Conservation (phyloP, 1,284 basidiomycete genomes). For the Schizophyllum commune region DNA sequence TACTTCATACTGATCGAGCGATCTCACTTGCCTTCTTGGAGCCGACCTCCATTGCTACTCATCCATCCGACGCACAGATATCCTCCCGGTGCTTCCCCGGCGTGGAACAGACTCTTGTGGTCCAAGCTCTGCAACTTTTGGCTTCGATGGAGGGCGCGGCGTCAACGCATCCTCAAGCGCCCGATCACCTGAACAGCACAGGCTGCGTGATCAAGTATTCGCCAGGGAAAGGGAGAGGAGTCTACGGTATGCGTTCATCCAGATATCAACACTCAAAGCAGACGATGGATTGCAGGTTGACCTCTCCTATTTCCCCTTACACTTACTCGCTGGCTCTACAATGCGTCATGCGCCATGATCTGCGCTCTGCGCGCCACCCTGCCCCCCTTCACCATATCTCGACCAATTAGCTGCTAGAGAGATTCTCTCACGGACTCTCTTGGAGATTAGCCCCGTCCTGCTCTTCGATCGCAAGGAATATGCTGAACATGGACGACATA, state of each 20-base stretch:
- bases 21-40: too few species aligned
- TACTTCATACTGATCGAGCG: too few species aligned
- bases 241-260: constrained; percentile 42
- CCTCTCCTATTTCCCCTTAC: neutral
- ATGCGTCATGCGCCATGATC: neutral
- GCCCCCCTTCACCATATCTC: neutral
- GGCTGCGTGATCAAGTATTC: constrained; percentile 28
- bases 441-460: constrained; percentile 87
- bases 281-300: constrained; percentile 1
- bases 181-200: constrained; percentile 23
- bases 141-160: neutral
- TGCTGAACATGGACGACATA: constrained; percentile 55
- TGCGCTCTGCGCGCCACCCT: neutral
- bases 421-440: constrained; percentile 56
- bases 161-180: neutral
- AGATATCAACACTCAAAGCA: neutral
- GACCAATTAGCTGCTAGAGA: constrained; percentile 39
- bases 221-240: constrained; percentile 50
- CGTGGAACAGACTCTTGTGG: too few species aligned
- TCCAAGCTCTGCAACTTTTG: neutral
- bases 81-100: too few species aligned
- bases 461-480: constrained; percentile 73
- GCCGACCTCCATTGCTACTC: too few species aligned
- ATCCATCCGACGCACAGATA: too few species aligned
- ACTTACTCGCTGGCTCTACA: neutral